Evolutionary conservation across 108 stramenopile species (phyloP), one percentile per base, ranked within the genome.

Genomic region (Cyclotella cryptica): DNA sequence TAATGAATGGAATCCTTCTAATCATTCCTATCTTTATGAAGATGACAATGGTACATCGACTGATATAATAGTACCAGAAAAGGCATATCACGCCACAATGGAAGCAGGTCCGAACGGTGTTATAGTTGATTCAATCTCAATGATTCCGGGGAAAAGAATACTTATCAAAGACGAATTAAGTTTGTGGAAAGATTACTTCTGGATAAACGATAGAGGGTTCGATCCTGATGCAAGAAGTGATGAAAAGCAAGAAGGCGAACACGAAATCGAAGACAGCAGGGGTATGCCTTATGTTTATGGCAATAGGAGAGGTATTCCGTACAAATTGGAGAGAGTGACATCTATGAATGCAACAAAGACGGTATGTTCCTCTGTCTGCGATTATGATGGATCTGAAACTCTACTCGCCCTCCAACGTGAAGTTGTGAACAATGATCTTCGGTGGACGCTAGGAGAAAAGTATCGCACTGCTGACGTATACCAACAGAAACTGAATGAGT

Each of bases 151-250:
- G 29, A 83, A 81, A 21, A 68, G 86, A 71, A 91, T 95, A 62
- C 78, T 85, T 10, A 90, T 95, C 22, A 69, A 85, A 44, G 93
- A 95, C 82, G 91, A 95, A 74, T 71, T 95, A 21, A 85, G 84
- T 66, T 78, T 95, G 52, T 95, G 91, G 87, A 27, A 81, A 11
- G 74, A 92, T 69, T 82, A 88, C 12, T 88, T 95, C 59, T 95
- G 90, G 87, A 95, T 95, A 41, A 90, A 95, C 58, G 93, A 95
- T 85, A 88, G 93, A 0, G 93, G 93, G 11, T 88, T 82, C 47
- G 90, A 95, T 75, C 89, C 90, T 28, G 86, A 87, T 26, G 79
- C 81, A 7, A 84, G 55, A 6, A 79, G 46, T 21, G 58, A 59
- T 6, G n/a, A 4, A n/a, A 1, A 29, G 11, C 17, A 21, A 51